These are phyloP conservation scores for Eucalyptus regnans DNA, from an alignment of 345 rosid genomes.

Conservation along the genomic window DNA sequence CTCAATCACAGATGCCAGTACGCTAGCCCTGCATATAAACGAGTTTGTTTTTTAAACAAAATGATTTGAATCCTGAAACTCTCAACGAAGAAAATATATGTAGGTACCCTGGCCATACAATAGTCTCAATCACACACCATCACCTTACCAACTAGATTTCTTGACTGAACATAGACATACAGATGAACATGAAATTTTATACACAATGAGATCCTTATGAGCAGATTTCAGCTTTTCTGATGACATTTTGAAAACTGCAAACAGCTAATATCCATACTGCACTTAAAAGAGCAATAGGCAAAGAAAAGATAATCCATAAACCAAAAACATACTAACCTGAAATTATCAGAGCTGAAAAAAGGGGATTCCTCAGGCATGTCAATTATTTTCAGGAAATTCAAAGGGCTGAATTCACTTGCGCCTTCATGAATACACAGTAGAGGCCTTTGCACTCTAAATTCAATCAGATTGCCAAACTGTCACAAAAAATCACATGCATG, in stretches of 20 bases:
- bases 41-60: not conserved
- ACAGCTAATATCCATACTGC: not conserved
- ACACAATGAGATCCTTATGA: not conserved
- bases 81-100: not conserved
- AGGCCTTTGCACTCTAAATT: constrained; percentile 43
- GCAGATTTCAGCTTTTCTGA: not conserved
- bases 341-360: constrained; percentile 63
- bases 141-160: not conserved
- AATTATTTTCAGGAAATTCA: constrained; percentile 55
- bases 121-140: not conserved
- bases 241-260: not conserved
- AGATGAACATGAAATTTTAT: not conserved
- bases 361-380: constrained; percentile 47
- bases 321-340: constrained; percentile 40
- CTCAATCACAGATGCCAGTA: constrained; percentile 46
- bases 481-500: not conserved
- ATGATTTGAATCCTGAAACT: not conserved
- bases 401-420: constrained; percentile 38
- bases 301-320: not conserved
- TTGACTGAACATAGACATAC: not conserved
- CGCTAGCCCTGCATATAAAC: constrained; percentile 43
- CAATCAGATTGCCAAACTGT: constrained; percentile 64
- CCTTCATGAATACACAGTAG: constrained; percentile 26
- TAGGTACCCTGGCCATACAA: not conserved
- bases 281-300: not conserved